Base-by-base conservation (phyloP, 2,329 filamentous ascomycete genomes). In the Byssoonygena ceratinophila region DNA sequence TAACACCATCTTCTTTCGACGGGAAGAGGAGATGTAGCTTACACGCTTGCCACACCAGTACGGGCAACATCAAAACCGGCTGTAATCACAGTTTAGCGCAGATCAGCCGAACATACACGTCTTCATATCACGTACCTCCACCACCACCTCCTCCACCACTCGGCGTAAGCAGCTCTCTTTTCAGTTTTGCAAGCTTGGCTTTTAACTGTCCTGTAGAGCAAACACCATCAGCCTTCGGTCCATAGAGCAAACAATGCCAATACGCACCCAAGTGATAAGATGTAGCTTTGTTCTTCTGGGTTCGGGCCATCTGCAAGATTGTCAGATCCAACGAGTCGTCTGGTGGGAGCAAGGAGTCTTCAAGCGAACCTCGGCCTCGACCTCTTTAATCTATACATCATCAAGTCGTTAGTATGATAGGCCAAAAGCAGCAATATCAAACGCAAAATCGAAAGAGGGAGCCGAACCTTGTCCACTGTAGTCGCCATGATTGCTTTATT, bases 151-250 rank as follows among this genome's bases (percentile, higher is more conserved):
- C 86, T 46, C 87, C 78, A 37, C 82, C 78, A 18, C 78, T 76
- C 6, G 92, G 92, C 39, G 87, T 95, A 60, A 98, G 78, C 46
- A 98, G 82, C 72, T 98, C 92, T 67, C 88, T 83, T 78, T 96
- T 97, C 64, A 98, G 78, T 76, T 98, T 98, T 45, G 92, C 91
- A 66, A 98, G 81, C 74, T 98, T 98, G 59, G 92, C 92, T 74
- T 98, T 98, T 61, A 98, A 76, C 74, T 97, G 91, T 64, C 80
- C 78, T 79, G 58, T 57, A 58, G 51, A 43, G 22, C 37, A 14
- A 25, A 12, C 20, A 18, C 22, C 32, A 11, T 40, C 16, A 37
- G 60, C 49, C 59, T 23, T n/a, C 12, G 8, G 48, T 36, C n/a
- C 34, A 37, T 9, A 2, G 14, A 37, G 37, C 25, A 44, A 36